Evolutionary conservation across 2,329 filamentous ascomycete species (phyloP).

Genomic region (Penicillium aurantiogriseum): DNA sequence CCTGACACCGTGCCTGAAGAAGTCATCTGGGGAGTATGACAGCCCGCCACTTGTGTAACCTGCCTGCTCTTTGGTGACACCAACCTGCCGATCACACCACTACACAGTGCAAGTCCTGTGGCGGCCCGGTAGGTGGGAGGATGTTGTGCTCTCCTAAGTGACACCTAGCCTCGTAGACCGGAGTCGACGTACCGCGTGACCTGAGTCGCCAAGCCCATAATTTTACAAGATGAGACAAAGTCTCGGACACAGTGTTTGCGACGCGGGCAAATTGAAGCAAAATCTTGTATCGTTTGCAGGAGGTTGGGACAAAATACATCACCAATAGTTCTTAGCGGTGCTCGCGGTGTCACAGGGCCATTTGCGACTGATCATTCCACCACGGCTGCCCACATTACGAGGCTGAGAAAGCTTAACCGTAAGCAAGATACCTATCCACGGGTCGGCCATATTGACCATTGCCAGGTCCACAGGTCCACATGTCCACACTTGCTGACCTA

Average conservation of each 20-base stretch:
- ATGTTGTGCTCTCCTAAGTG: neutral
- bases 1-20: neutral
- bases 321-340: conserved; percentile 9
- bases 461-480: neutral
- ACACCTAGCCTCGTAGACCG: neutral
- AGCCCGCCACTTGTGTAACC: conserved; percentile 1
- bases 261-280: neutral
- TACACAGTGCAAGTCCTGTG: conserved; percentile 4
- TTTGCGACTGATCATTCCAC: conserved; percentile 12
- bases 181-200: neutral
- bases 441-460: conserved; percentile 1
- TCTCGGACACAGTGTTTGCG: neutral
- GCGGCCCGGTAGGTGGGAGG: conserved; percentile 7
- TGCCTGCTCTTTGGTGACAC: neutral
- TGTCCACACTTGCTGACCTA: neutral
- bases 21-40: conserved; percentile 1
- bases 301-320: conserved; percentile 7
- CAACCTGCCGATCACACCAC: conserved; percentile 10
- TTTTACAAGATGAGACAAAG: neutral
- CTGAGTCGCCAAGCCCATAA: neutral
- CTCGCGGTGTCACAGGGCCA: conserved; percentile 10
- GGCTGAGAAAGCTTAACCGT: conserved; percentile 9
- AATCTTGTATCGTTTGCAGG: conserved; percentile 1
- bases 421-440: neutral
- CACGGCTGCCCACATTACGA: conserved; percentile 7